Evolutionary conservation across 2,329 filamentous ascomycete species (phyloP), one percentile per base, ranked within the genome.

Genomic region (Fusarium transvaalense): DNA sequence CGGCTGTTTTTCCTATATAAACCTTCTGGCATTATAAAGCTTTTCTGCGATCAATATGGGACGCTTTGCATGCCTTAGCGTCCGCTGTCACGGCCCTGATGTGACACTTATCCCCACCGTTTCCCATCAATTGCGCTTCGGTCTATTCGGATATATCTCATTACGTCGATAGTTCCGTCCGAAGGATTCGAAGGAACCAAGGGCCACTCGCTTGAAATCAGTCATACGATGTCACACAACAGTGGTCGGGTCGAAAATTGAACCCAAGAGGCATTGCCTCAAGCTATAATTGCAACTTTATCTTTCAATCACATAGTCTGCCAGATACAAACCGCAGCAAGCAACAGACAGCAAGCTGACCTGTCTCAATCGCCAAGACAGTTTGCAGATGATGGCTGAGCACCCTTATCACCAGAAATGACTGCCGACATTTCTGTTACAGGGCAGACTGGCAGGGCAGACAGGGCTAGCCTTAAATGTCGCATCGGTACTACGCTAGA

Each of bases 381-480:
- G 10, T 13, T n/a, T 31, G n/a, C 17, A 21, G 13, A 10, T 7
- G 13, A 10, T 45, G 25, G 17, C 10, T 14, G 14, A 25, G 21
- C 23, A 29, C 29, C 4, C 31, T 37, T n/a, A 14, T 10, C 5
- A 13, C 10, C 32, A 34, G 17, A 6, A 35, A 23, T 8, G 23
- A 27, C 47, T 50, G 13, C 47, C 32, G 32, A 38, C 47, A 51
- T 51, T 37, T 25, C 37, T 31, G 25, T 21, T 6, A n/a, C 50
- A 23, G 35, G 48, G 32, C 13, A 29, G 29, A 9, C 29, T 7
- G 29, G 29, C 29, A 38, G 17, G 21, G 15, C 39, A 50, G 47
- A 29, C 41, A 43, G 47, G 47, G 47, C 47, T 51, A 51, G 47
- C 47, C 47, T 51, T 51, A 21, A 21, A 37, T 35, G 55, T 61